Evolutionary conservation across 2,329 filamentous ascomycete species (phyloP), one percentile per base, ranked within the genome.

Genomic region (Aspergillus pseudoviridinutans): DNA sequence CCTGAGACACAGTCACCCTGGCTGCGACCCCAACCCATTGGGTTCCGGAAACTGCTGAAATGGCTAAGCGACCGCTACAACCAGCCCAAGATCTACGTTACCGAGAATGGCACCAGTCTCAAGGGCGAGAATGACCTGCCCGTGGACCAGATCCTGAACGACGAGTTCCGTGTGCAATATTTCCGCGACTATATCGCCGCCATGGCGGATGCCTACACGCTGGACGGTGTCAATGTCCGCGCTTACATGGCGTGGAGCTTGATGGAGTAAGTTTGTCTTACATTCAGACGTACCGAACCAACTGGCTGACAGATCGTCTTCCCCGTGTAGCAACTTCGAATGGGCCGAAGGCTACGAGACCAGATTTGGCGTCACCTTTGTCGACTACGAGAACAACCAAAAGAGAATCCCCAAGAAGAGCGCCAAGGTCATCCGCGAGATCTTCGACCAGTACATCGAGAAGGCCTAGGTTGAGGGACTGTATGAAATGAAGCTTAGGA

Each of bases 261-360:
- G 62, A 84, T 96, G 83, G 91, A 95, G 82, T 85, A 77, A 44
- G 63, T 63, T 55, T 20, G 17, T 17, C 28, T 32, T 3, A 22
- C 29, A 49, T 25, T 24, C 28, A 42, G 1, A 42, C 27, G 50
- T 47, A 49, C 32, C 1, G 25, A 35, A 32, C 32, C 25, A 4
- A 44, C 17, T 10, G n/a, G 27, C 44, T 63, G 32, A 59, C 54
- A 56, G 51, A 58, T 55, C 32, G 57, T 20, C 58, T 41, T 50
- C 50, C 58, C 44, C 32, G 38, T 56, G 20, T 67, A 84, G 82
- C 76, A 93, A 93, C 79, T 93, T 93, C 68, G 90, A 93, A 75
- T 93, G 90, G 90, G 89, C 91, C n/a, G 91, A 95, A 72, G 91
- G 91, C 10, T 96, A 93, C 70, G 87, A 90, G 77, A 94, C 90